Evolutionary conservation across 2,329 filamentous ascomycete species (phyloP), one percentile per base, ranked within the genome.

Genomic region (Atkinsonella texensis): DNA sequence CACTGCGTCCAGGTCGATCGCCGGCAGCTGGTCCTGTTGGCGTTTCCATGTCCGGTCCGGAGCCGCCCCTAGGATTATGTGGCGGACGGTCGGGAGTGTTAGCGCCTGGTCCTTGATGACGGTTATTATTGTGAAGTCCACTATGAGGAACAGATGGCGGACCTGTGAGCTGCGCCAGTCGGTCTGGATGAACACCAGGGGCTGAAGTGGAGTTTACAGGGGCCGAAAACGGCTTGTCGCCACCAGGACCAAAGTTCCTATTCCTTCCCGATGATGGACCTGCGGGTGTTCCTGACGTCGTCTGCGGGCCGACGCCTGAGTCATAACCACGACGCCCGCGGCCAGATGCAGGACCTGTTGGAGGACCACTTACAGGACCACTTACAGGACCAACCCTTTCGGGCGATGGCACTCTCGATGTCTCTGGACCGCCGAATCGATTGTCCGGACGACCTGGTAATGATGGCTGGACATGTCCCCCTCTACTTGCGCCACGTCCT

Each of bases 301-400:
- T 65, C 3, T 57, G 51, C 8, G 65, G 65, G 2, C 60, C 64
- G 35, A 50, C 38, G 3, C 57, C 64, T n/a, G 63, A 55, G 31
- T 74, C 72, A 51, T 68, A 73, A n/a, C 66, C 65, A 39, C 74
- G 70, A 42, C 75, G 70, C 46, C 69, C 62, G 52, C 76, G 69
- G 42, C 70, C 70, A 33, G 74, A 76, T 1, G 75, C 71, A 20
- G 76, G 76, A 0, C 76, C 76, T 4, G 75, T 77, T 18, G 75
- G 76, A 18, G 75, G 76, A 0, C 76, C 76, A 4, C 75, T 77
- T 18, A 75, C 75, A n/a, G 74, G 76, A 0, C 76, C 76, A 4
- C 75, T 77, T 28, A 75, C 74, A 15, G 74, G 39, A 39, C 42
- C 50, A 23, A 13, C n/a, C 18, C 74, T 66, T n/a, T 79, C 76